Conservation (phyloP, 306 rosid species). For the Pterocarpus macrocarpus region DNA sequence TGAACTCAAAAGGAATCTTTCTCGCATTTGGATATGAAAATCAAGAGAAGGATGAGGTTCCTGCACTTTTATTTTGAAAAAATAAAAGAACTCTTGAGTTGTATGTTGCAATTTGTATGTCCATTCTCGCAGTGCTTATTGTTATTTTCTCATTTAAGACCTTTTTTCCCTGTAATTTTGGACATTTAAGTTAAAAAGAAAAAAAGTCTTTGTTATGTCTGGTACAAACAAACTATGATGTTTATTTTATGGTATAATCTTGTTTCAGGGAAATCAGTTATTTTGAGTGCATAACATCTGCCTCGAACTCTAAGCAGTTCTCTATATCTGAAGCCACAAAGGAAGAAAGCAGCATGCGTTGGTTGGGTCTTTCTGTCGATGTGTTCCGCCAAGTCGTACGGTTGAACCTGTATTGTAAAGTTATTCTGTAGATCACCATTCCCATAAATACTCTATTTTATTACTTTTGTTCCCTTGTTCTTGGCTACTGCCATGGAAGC, state of each 20-base stretch:
- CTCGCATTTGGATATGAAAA: conserved; percentile 11
- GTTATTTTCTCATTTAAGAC: neutral
- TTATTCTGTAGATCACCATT: conserved; percentile 62
- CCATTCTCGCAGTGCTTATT: conserved; percentile 4
- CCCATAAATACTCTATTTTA: conserved; percentile 13
- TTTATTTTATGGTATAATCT: conserved; percentile 23
- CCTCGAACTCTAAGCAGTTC: conserved; percentile 41
- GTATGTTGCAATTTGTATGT: neutral
- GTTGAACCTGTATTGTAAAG: conserved; percentile 75
- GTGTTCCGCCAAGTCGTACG: conserved; percentile 64
- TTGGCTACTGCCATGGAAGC: conserved; percentile 60
- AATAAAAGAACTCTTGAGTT: neutral
- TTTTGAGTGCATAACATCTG: conserved; percentile 24
- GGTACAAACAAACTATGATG: neutral
- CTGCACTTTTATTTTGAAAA: neutral
- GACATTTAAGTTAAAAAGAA: neutral
- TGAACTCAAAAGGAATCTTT: neutral
- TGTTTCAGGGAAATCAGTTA: conserved; percentile 55
- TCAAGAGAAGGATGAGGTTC: neutral
- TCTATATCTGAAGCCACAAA: conserved; percentile 30
- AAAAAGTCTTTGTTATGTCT: neutral
- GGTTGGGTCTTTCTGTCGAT: conserved; percentile 71
- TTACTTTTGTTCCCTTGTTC: conserved; percentile 32
- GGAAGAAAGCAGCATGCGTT: conserved; percentile 62
- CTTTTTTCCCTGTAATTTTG: neutral